phyloP scores from a whole-genome alignment of 352 stramenopile species.

The Phytophthora litchii region DNA sequence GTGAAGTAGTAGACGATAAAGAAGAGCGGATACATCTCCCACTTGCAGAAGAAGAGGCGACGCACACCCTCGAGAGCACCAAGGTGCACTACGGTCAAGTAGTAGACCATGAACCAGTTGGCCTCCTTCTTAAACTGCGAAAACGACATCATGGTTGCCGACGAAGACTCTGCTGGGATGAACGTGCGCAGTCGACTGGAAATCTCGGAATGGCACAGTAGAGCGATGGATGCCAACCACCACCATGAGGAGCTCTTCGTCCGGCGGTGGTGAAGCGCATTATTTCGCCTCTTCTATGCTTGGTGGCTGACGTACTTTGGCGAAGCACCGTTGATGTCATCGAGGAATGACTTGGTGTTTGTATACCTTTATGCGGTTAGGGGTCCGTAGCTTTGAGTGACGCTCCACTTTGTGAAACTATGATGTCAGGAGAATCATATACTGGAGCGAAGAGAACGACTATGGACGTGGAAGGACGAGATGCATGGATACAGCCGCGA shows the following conservation, averaged over 20 bases:
- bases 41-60: constrained; percentile 81
- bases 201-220: constrained; percentile 39
- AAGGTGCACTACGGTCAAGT: constrained; percentile 94
- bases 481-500: constrained; percentile 14
- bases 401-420: constrained; percentile 28
- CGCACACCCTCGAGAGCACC: constrained; percentile 88
- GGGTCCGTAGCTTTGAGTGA: constrained; percentile 16
- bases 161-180: background rate
- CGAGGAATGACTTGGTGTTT: constrained; percentile 24
- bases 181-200: constrained; percentile 28
- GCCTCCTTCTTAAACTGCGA: constrained; percentile 84
- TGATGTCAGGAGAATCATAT: constrained; percentile 45
- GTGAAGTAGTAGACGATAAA: constrained; percentile 95
- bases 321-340: constrained; percentile 44
- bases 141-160: constrained; percentile 54
- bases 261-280: constrained; percentile 11
- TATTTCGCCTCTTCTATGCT: constrained; percentile 8
- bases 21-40: constrained; percentile 89
- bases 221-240: constrained; percentile 13
- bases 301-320: constrained; percentile 42
- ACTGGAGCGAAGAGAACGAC: constrained; percentile 12
- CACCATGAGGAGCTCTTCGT: constrained; percentile 12
- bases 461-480: constrained; percentile 8
- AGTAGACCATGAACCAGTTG: constrained; percentile 99
- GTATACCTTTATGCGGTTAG: constrained; percentile 16